A percentile compares a stretch with the other conserved stretches of the same genome.
Conservation (phyloP, 192 early-diverging fungal species). For the Coemansia sp. region DNA sequence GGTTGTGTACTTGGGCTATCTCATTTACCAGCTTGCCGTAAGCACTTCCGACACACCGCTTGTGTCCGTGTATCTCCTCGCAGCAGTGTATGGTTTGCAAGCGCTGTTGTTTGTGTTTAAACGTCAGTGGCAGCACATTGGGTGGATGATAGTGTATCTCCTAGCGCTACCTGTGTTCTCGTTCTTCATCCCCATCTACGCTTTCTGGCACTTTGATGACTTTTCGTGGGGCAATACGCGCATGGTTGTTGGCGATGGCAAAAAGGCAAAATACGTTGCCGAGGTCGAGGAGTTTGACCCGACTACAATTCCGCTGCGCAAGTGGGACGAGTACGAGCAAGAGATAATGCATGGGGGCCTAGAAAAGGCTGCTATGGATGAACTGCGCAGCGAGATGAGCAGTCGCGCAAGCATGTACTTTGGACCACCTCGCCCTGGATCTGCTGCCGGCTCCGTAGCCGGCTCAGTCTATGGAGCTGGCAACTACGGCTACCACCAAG, state of each 20-base stretch:
- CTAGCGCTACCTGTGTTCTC: slow-evolving; percentile 90
- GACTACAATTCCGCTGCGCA: slow-evolving; percentile 73
- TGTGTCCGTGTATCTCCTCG: slow-evolving; percentile 84
- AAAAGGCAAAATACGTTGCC: slow-evolving; percentile 61
- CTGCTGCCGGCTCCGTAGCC: slow-evolving; percentile 26
- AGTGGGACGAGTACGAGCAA: slow-evolving; percentile 83
- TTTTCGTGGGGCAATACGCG: slow-evolving; percentile 99
- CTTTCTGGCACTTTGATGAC: slow-evolving; percentile 99
- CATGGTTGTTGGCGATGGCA: slow-evolving; percentile 84
- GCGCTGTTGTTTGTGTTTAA: slow-evolving; percentile 87
- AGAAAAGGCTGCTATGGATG: slow-evolving; percentile 42
- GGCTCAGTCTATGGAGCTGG: slow-evolving; percentile 33
- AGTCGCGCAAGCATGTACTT: slow-evolving; percentile 58
- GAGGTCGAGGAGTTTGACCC: slow-evolving; percentile 80
- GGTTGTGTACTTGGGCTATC: slow-evolving; percentile 86
- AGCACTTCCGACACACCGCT: slow-evolving; percentile 69
- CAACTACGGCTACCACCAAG: slow-evolving; percentile 52
- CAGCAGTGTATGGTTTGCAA: slow-evolving; percentile 88
- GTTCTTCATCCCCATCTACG: slow-evolving; percentile 86
- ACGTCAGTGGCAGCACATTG: slow-evolving; percentile 90
- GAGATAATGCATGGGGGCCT: slow-evolving; percentile 49
- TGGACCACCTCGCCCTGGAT: slow-evolving; percentile 46
- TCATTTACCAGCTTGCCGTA: slow-evolving; percentile 69
- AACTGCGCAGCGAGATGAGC: slow-evolving; percentile 56
- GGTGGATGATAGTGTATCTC: slow-evolving; percentile 98